phyloP scores from a whole-genome alignment of 495 filamentous ascomycete genomes.

The Penicillium pancosmium region DNA sequence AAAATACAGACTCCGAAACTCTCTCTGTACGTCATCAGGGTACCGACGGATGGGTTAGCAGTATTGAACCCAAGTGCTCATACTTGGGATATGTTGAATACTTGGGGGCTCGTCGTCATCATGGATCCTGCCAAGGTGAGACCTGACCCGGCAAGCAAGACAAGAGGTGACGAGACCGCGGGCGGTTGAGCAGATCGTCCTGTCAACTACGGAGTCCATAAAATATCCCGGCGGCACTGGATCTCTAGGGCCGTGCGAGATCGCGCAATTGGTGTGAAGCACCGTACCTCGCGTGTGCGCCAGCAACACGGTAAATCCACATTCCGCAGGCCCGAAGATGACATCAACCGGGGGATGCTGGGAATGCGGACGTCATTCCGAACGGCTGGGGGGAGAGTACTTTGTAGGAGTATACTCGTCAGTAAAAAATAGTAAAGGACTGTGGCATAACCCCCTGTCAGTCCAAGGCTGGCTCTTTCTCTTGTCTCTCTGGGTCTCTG shows the following conservation, averaged over 20 bases:
- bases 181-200: conserved; percentile 11
- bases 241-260: conserved; percentile 24
- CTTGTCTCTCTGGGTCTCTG: not conserved
- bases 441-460: no score
- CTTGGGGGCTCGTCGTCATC: conserved; percentile 4
- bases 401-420: not conserved
- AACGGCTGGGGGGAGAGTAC: conserved; percentile 9
- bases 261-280: conserved; percentile 7
- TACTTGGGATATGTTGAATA: conserved; percentile 2
- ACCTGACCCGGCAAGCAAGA: not conserved
- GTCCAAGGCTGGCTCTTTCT: no score
- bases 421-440: not conserved
- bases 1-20: not conserved
- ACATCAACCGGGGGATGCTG: conserved; percentile 18
- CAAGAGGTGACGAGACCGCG: not conserved
- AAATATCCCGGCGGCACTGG: not conserved
- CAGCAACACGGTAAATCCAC: conserved; percentile 11
- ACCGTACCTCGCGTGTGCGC: conserved; percentile 12
- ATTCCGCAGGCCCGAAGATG: conserved; percentile 19
- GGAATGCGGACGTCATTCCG: conserved; percentile 23
- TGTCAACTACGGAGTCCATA: not conserved
- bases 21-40: not conserved
- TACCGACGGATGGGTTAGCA: not conserved
- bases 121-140: conserved; percentile 6
- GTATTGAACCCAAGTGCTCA: conserved; percentile 5